Evolutionary conservation across 768 basidiomycete species (phyloP).

Genomic region (Leucocoprinus birnbaumii): DNA sequence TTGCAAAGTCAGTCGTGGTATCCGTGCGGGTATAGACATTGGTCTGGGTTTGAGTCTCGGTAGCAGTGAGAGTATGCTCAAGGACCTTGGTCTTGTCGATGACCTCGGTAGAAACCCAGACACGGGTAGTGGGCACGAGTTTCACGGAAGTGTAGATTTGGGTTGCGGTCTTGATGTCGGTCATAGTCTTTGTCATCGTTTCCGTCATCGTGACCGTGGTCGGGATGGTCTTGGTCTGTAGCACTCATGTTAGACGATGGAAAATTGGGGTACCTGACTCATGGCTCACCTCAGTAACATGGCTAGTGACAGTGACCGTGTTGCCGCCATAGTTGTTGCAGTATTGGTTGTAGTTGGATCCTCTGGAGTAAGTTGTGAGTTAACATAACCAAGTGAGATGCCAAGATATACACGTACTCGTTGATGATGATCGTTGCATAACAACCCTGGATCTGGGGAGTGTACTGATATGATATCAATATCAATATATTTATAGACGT

Average conservation of each 20-base stretch:
- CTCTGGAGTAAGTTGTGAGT: constrained; percentile 14
- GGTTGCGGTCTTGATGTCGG: constrained; percentile 39
- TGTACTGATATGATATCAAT: constrained; percentile 28
- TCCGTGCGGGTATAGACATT: constrained; percentile 50
- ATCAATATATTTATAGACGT: neutral
- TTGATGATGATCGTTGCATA: constrained; percentile 67
- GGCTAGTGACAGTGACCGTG: constrained; percentile 25
- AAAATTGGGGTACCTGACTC: neutral
- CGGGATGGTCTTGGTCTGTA: constrained; percentile 31
- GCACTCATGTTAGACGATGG: neutral
- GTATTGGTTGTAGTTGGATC: constrained; percentile 14
- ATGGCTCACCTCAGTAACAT: constrained; percentile 34
- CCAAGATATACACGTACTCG: constrained; percentile 20
- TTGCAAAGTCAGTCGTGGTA: constrained; percentile 46
- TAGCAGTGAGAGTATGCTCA: constrained; percentile 61
- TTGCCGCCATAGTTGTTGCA: constrained; percentile 15
- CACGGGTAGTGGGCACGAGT: constrained; percentile 58
- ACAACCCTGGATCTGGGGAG: constrained; percentile 43
- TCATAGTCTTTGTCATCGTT: constrained; percentile 39
- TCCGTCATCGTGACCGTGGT: constrained; percentile 41
- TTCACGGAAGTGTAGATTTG: constrained; percentile 47
- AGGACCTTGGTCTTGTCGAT: constrained; percentile 54
- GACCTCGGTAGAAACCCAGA: constrained; percentile 66
- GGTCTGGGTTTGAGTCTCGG: constrained; percentile 55
- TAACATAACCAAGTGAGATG: neutral